Evolutionary conservation across 1,139 yeast genomes (phyloP).

Genomic region (Suhomyces panamericanus): DNA sequence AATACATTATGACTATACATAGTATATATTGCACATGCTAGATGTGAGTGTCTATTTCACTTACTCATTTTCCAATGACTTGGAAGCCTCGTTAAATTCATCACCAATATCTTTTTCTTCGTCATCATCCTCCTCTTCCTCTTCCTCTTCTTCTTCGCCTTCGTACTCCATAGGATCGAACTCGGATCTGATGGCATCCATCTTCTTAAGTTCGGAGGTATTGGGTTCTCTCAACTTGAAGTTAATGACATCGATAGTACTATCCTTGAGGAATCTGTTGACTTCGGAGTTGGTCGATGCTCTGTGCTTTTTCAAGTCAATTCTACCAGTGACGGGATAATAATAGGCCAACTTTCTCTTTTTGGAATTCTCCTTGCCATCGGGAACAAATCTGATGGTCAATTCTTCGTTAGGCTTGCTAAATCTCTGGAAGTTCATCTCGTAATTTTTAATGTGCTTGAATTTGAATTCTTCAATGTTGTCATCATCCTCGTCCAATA

Average conservation of each 20-base stretch:
- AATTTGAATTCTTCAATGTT: conserved; percentile 48
- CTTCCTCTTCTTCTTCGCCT: conserved; percentile 50
- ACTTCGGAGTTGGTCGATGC: conserved; percentile 49
- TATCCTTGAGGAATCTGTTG: conserved; percentile 51
- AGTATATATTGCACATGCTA: not conserved
- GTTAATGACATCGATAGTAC: conserved; percentile 56
- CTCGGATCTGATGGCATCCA: conserved; percentile 68
- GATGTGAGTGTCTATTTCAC: not conserved
- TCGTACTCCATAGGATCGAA: conserved; percentile 77
- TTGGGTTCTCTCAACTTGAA: conserved; percentile 71
- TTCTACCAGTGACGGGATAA: conserved; percentile 74
- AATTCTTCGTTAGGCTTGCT: conserved; percentile 47
- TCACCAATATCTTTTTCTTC: conserved; percentile 13
- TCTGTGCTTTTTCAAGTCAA: conserved; percentile 83
- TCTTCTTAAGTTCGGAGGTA: conserved; percentile 61
- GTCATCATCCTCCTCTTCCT: conserved; percentile 23
- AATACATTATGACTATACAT: conserved; percentile 2
- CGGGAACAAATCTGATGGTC: conserved; percentile 50
- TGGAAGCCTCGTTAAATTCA: conserved; percentile 14
- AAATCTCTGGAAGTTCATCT: conserved; percentile 60
- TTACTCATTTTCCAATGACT: conserved; percentile 4
- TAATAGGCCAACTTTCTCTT: conserved; percentile 66
- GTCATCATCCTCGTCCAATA: conserved; percentile 42
- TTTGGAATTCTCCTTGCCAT: conserved; percentile 58
- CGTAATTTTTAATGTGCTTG: conserved; percentile 75